Evolutionary conservation across 495 filamentous ascomycete genomes (phyloP).

Genomic region (Choiromyces venosus): DNA sequence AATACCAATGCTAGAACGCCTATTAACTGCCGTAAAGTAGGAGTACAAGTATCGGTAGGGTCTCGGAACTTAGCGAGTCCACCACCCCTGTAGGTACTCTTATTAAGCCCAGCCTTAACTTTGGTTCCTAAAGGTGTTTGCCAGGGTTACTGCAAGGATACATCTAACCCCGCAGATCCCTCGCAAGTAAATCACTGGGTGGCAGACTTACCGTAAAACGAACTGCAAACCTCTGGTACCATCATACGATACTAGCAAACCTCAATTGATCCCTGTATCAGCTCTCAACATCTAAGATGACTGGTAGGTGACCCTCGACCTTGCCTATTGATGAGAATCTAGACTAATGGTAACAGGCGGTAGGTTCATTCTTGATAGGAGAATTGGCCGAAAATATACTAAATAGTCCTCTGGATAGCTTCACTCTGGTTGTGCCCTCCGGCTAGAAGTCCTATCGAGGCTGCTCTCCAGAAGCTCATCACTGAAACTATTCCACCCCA

Average conservation of each 20-base stretch:
- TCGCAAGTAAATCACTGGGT: neutral
- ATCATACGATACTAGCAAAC: neutral
- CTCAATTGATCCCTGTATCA: neutral
- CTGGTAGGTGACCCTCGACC: neutral
- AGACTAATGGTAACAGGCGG: neutral
- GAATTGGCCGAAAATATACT: neutral
- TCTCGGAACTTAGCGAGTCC: neutral
- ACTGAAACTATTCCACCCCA: constrained; percentile 31
- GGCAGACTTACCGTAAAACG: neutral
- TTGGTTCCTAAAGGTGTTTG: neutral
- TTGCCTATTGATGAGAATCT: neutral
- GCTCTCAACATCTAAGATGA: neutral
- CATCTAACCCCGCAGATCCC: neutral
- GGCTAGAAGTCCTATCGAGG: constrained; percentile 23
- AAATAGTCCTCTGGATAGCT: constrained; percentile 1
- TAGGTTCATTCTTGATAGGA: neutral
- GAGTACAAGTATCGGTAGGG: too few species aligned
- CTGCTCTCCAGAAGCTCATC: constrained; percentile 25
- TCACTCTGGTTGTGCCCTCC: constrained; percentile 39
- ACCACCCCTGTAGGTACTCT: neutral
- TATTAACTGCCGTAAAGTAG: neutral
- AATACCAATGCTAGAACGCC: neutral
- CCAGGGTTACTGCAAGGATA: neutral
- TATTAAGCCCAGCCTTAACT: neutral
- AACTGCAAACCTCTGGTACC: neutral